Conservation (phyloP, 768 basidiomycete species). For the Erythrobasidium yunnanense region DNA sequence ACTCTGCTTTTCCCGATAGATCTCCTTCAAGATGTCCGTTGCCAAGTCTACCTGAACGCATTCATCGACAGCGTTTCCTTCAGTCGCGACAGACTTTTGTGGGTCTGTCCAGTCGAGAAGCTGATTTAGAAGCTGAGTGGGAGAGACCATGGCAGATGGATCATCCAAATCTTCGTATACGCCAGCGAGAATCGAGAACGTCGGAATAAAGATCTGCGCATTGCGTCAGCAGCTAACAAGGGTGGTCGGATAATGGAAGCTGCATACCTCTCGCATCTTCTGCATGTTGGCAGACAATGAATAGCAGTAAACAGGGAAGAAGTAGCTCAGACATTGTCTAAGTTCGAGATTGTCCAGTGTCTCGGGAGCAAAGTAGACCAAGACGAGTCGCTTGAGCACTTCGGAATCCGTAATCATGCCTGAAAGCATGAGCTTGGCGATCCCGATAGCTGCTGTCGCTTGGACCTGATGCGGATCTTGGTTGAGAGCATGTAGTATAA, state of each 20-base stretch:
- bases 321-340: conserved; percentile 73
- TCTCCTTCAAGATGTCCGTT: conserved; percentile 39
- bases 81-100: conserved; percentile 42
- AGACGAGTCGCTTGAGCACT: conserved; percentile 49
- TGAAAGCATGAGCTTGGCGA: conserved; percentile 72
- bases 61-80: conserved; percentile 38
- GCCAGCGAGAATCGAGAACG: conserved; percentile 42
- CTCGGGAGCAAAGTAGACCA: conserved; percentile 65
- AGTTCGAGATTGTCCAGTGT: conserved; percentile 71
- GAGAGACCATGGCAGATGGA: conserved; percentile 40
- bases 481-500: conserved; percentile 53
- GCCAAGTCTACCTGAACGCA: conserved; percentile 43
- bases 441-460: conserved; percentile 63
- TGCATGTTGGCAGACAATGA: conserved; percentile 65
- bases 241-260: background rate
- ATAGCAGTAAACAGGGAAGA: conserved; percentile 75
- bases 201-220: conserved; percentile 42
- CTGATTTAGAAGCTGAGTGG: conserved; percentile 43
- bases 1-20: conserved; percentile 41
- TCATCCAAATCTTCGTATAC: conserved; percentile 42
- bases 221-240: background rate
- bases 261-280: conserved; percentile 55
- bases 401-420: conserved; percentile 63
- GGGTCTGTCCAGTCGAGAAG: conserved; percentile 48
- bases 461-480: conserved; percentile 55